These are phyloP conservation scores for Acidomyces sp. DNA, from an alignment of 495 filamentous ascomycete genomes.

Conservation along the genomic window DNA sequence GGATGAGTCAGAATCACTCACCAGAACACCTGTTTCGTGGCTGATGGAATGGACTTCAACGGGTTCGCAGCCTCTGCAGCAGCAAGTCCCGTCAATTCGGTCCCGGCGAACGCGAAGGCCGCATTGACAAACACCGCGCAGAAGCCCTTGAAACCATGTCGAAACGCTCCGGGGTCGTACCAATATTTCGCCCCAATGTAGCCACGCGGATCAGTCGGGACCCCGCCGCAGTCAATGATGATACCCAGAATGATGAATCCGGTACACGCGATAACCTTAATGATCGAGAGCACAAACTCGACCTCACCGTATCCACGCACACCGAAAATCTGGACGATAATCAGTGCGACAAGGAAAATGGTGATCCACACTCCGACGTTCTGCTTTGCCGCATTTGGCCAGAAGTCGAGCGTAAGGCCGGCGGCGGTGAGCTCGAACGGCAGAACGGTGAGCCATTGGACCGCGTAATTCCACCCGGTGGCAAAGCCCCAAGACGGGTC, in stretches of 20 bases:
- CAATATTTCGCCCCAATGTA: slow-evolving; percentile 32
- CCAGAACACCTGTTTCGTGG: slow-evolving; percentile 37
- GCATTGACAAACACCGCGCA: slow-evolving; percentile 53
- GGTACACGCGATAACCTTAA: slow-evolving; percentile 37
- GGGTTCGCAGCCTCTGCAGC: slow-evolving; percentile 36
- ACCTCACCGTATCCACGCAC: slow-evolving; percentile 42
- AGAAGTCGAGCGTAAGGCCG: slow-evolving; percentile 42
- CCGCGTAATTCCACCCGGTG: slow-evolving; percentile 40
- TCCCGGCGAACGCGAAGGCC: slow-evolving; percentile 54
- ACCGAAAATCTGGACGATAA: slow-evolving; percentile 34
- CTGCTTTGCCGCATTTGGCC: slow-evolving; percentile 35
- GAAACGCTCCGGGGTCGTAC: slow-evolving; percentile 47
- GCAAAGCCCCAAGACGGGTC: slow-evolving; percentile 45
- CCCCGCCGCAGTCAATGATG: slow-evolving; percentile 23
- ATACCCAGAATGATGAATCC: slow-evolving; percentile 33
- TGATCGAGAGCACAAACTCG: slow-evolving; percentile 37
- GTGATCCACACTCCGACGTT: slow-evolving; percentile 37
- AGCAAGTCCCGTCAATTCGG: slow-evolving; percentile 37
- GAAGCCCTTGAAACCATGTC: slow-evolving; percentile 58
- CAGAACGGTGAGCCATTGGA: slow-evolving; percentile 33
- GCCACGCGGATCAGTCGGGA: slow-evolving; percentile 28
- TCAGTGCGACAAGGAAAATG: slow-evolving; percentile 34
- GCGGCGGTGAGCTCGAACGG: slow-evolving; percentile 40
- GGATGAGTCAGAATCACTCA: slow-evolving; percentile 31
- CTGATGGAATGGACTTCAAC: slow-evolving; percentile 33